Evolutionary conservation across 768 basidiomycete species (phyloP), one percentile per base, ranked within the genome.

Genomic region (Fistulinella prunicolor): DNA sequence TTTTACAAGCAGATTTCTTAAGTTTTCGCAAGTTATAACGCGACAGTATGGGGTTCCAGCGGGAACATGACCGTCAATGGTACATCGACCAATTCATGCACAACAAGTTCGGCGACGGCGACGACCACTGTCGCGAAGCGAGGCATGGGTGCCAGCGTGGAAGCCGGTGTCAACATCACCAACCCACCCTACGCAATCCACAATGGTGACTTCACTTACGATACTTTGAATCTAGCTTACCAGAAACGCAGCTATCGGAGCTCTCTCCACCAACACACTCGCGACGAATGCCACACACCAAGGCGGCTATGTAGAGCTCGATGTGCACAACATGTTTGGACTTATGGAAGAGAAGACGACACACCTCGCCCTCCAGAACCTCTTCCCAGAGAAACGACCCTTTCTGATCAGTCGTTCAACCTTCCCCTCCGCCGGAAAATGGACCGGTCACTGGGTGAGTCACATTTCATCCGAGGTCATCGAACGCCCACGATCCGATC

Each of bases 51-150:
- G 56, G 86, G 85, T 13, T 77, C 79, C 0, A 86, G 84, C 52
- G 86, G 86, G 4, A 89, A 89, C 57, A 78, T 89, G 62, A 86
- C 83, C 10, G 74, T 87, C 52, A 82, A 85, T 44, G 85, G 84
- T 6, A 78, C 71, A 3, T 66, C 76, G 35, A 88, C 85, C 6
- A 83, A 76, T 51, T 65, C 56, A 9, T 69, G 70, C 24, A 45
- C 47, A 28, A 45, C 49, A n/a, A n/a, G n/a, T 53, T 52, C 26
- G 10, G 63, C 22, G 36, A 48, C 16, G 8, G 34, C 44, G 9
- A 14, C 32, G 6, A n/a, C n/a, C n/a, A n/a, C n/a, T n/a, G 46
- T 77, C 21, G 49, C 51, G 4, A 77, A 63, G 58, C 74, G 80
- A 12, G 78, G 75, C 1, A 42, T 81, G 36, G 81, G 79, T 4